Evolutionary conservation across 139 green algal genomes (phyloP), one percentile per base, ranked within the genome.

Genomic region (Picochlorum sp.): DNA sequence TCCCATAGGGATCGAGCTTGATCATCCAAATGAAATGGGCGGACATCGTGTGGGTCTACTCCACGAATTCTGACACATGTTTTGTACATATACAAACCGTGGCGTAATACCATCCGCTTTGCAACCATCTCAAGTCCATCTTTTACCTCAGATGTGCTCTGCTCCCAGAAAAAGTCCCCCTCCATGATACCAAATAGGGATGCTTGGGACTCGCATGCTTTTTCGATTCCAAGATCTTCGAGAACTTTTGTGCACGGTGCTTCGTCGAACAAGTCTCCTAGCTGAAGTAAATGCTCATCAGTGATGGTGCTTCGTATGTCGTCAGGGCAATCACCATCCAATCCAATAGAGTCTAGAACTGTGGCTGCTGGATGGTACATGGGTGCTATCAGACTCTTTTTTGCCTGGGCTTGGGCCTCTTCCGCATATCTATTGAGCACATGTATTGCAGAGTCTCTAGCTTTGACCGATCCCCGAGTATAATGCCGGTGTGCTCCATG

Each of bases 281-380:
- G 79, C 67, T 88, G 79, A 21, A 89, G 61, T 32, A 89, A 74
- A 61, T 86, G 79, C 56, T 72, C 72, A 51, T 83, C 75, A 4
- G 65, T 85, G 2, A 87, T 52, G 3, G 64, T 63, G 30, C 58
- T 28, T 24, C 69, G 49, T 10, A 79, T 65, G 8, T 44, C 62
- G n/a, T 45, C 44, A 1, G 66, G 60, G 45, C 68, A 77, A 59
- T 73, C 69, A 24, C 62, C 69, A 30, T 79, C 73, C 32, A 79
- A 38, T 16, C 73, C 73, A 20, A 79, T 24, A 0, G 68, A 79
- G 6, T 57, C 65, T 6, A 77, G 24, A 14, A 50, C 61, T 11
- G 71, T 70, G 32, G 51, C 23, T 2, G 13, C 51, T 9, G 47
- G n/a, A 7, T 56, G 10, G 9, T 20, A 56, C 9, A 13, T 20